Evolutionary conservation across 345 rosid species (phyloP).

Genomic region (Raphanus sativus): DNA sequence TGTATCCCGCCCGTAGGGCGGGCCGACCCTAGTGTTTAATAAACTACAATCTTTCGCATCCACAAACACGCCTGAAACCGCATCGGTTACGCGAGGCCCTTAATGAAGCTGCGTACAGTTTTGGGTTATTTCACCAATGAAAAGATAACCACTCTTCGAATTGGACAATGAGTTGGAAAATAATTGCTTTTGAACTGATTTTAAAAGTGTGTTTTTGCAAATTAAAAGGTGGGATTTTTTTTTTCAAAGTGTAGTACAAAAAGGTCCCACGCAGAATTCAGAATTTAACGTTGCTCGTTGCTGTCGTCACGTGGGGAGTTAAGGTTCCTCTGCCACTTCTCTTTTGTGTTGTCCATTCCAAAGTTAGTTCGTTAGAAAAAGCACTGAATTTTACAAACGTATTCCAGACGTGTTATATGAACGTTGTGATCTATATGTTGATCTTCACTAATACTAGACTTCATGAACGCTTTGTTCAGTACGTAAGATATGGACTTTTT

Average conservation of each 20-base stretch:
- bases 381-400: neutral
- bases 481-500: too few relatives aligned
- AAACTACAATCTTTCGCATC: too few relatives aligned
- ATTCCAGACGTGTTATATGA: neutral
- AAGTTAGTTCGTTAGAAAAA: neutral
- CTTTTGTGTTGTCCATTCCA: slow-evolving; percentile 25
- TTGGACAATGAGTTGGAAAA: neutral
- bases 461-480: neutral
- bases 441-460: neutral
- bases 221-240: neutral
- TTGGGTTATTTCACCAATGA: neutral
- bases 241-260: slow-evolving; percentile 7
- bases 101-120: neutral
- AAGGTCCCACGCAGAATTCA: neutral
- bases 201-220: slow-evolving; percentile 10
- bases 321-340: slow-evolving; percentile 26
- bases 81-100: too few relatives aligned
- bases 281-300: slow-evolving; percentile 22
- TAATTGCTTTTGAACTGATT: neutral
- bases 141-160: neutral
- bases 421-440: neutral
- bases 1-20: too few relatives aligned
- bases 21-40: too few relatives aligned
- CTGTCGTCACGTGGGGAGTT: slow-evolving; percentile 27
- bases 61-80: too few relatives aligned